Base-by-base conservation (phyloP, 352 stramenopile genomes). In the Globisporangium parvum region DNA sequence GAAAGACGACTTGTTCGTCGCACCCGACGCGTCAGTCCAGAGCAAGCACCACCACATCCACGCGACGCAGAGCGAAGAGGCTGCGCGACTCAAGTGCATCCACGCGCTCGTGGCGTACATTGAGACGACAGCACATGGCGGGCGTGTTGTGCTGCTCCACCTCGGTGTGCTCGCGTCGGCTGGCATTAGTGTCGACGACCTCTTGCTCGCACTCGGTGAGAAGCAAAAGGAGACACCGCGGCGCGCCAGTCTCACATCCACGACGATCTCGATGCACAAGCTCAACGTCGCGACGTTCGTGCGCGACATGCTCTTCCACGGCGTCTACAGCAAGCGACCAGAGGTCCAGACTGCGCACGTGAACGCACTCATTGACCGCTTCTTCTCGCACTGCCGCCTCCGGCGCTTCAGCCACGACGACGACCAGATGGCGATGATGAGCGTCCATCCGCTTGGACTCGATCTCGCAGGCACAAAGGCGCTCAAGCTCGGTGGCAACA, bases 271-370 rank as follows among this genome's bases (percentile, higher is more conserved):
- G 17, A 59, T 66, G 1, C 67, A 85, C 21, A 85, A 85, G 35
- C 67, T 78, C 28, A 67, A 80, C 49, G 63, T 79, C 12, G 69
- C 73, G 9, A 68, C 66, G 14, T 91, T 91, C 66, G 78, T 91
- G 44, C 75, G 81, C 1, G 78, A 91, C 51, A 83, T 89, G 52
- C 57, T 91, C 35, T 89, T 91, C 68, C 78, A 89, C 41, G 73
- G 77, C 14, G 63, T 89, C 51, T 91, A 89, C 65, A 68, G 69
- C 23, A 78, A 82, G 55, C 69, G 72, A 0, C 56, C 68, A 3
- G 73, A 86, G 18, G 59, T 76, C 0, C 67, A 69, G 50, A 70
- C 58, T 0, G 67, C 74, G 4, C 35, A 63, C 24, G 68, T 88
- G 15, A 67, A 83, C 47, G 66, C 59, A 11, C 59, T 88, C 44